Percentiles rank a stretch among this genome's conserved stretches.
Conservation (phyloP, 208 protist species). For the Acanthamoeba sp. region DNA sequence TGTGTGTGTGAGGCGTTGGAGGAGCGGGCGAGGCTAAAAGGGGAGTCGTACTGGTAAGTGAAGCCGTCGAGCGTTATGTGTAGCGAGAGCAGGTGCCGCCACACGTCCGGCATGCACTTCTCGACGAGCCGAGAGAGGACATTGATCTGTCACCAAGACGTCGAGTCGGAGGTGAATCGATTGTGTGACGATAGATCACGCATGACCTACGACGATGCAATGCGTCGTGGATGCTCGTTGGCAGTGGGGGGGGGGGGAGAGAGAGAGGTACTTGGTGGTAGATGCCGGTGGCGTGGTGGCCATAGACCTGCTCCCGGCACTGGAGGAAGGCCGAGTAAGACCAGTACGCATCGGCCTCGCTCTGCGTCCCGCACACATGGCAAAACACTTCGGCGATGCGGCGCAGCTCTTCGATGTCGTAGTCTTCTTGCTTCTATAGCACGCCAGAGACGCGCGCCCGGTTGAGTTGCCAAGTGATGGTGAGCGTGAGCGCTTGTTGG, state of each 20-base stretch:
- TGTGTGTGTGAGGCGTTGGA: neutral
- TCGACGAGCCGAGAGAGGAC: constrained; percentile 30
- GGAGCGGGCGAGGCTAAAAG: too few relatives aligned
- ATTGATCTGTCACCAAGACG: constrained; percentile 38
- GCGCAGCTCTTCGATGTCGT: constrained; percentile 16
- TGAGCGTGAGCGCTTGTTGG: too few relatives aligned
- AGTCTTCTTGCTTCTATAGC: constrained; percentile 12
- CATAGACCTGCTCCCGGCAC: constrained; percentile 43
- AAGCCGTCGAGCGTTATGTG: constrained; percentile 28
- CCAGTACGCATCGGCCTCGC: constrained; percentile 57
- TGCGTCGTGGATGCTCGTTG: neutral
- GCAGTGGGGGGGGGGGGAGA: neutral
- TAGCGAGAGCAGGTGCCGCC: constrained; percentile 1
- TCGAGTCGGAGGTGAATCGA: too few relatives aligned
- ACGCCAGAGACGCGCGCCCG: too few relatives aligned
- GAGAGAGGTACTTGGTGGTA: constrained; percentile 48
- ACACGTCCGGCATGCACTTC: constrained; percentile 30
- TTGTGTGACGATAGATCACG: too few relatives aligned
- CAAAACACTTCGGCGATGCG: constrained; percentile 47
- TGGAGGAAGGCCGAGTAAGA: constrained; percentile 24
- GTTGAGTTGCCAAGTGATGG: too few relatives aligned
- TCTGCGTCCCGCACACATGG: constrained; percentile 1
- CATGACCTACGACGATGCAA: too few relatives aligned
- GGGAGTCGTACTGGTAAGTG: constrained; percentile 41
- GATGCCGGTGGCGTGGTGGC: constrained; percentile 60